phyloP scores from a whole-genome alignment of 768 basidiomycete species.

The Boletus reticulatus region DNA sequence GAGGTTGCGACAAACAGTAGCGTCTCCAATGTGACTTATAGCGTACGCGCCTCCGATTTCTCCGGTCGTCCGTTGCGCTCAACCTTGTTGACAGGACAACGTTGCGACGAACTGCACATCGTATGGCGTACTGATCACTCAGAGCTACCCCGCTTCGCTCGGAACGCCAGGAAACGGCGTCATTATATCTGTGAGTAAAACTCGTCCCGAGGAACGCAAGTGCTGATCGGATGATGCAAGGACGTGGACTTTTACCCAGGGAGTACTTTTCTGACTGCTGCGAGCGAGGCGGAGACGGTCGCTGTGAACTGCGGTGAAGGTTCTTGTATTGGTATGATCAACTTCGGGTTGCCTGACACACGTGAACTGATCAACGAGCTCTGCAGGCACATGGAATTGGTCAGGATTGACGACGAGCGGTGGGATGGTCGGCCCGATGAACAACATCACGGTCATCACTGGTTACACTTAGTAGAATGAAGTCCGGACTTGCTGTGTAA shows the following conservation, averaged over 20 bases:
- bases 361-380: background rate
- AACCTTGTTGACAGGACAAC: constrained; percentile 40
- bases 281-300: constrained; percentile 41
- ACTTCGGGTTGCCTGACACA: background rate
- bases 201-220: background rate
- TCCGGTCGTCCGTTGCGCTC: background rate
- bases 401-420: constrained; percentile 42
- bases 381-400: constrained; percentile 52
- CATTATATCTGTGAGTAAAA: constrained; percentile 46
- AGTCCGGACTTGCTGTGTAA: no score
- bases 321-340: constrained; percentile 46
- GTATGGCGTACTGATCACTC: constrained; percentile 60
- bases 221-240: constrained; percentile 26
- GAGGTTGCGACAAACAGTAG: constrained; percentile 42
- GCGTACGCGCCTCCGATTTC: constrained; percentile 27
- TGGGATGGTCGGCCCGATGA: constrained; percentile 37
- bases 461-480: constrained; percentile 30
- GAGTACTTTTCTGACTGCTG: constrained; percentile 35
- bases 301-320: constrained; percentile 56
- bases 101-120: constrained; percentile 44
- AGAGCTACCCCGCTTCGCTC: constrained; percentile 57
- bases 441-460: constrained; percentile 32
- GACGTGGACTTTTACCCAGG: constrained; percentile 46
- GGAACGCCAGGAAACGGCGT: constrained; percentile 58
- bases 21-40: constrained; percentile 51